Conservation (phyloP, 768 basidiomycete genomes). For the Boletellus emodensis region DNA sequence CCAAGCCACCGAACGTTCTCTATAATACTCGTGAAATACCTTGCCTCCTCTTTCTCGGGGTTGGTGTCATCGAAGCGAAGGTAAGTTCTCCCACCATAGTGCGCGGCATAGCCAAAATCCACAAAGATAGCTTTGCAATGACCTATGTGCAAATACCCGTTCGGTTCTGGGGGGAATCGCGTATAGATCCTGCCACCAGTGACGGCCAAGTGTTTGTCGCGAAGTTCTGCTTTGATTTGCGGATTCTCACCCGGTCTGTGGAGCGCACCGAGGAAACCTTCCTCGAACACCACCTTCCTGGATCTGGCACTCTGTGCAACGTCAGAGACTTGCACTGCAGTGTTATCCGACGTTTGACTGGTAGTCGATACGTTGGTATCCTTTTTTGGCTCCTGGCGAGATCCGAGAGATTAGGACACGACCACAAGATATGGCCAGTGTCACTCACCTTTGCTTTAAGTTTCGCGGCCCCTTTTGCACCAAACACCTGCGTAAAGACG, state of each 20-base stretch:
- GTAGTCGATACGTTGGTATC: constrained; percentile 21
- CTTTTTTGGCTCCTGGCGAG: constrained; percentile 49
- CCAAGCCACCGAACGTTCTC: constrained; percentile 97
- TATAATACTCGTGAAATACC: constrained; percentile 94
- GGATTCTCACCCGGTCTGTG: constrained; percentile 94
- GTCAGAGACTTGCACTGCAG: constrained; percentile 33
- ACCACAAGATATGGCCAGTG: background rate
- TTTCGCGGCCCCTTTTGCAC: constrained; percentile 63
- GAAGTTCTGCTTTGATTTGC: constrained; percentile 73
- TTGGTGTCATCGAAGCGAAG: constrained; percentile 98
- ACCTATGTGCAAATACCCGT: constrained; percentile 92
- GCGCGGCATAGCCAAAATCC: constrained; percentile 97
- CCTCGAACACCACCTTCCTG: constrained; percentile 76
- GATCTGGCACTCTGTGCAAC: constrained; percentile 33
- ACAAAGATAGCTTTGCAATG: constrained; percentile 99
- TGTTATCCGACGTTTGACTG: constrained; percentile 3
- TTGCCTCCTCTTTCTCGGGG: constrained; percentile 94
- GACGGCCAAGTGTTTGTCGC: constrained; percentile 72
- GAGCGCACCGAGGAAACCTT: constrained; percentile 89
- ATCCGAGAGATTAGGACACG: background rate
- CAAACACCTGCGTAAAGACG: constrained; percentile 64
- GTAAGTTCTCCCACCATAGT: constrained; percentile 89
- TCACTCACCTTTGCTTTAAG: constrained; percentile 59
- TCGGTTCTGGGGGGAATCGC: constrained; percentile 98
- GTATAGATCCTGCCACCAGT: constrained; percentile 88